phyloP scores from a whole-genome alignment of 2,329 filamentous ascomycete genomes.

The Colletotrichum navitas region DNA sequence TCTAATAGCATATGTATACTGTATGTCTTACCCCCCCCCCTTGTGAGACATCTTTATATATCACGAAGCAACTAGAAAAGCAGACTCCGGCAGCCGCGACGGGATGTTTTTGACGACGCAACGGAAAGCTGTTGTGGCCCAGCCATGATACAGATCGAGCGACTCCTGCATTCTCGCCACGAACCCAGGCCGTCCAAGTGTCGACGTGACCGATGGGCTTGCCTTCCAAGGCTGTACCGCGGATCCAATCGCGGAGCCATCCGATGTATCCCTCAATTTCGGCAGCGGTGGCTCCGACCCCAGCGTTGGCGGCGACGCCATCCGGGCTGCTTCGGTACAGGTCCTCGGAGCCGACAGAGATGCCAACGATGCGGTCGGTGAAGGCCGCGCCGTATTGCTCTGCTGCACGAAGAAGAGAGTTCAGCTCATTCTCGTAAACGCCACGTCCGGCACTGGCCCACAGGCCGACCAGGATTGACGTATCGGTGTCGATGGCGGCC shows the following conservation, averaged over 20 bases:
- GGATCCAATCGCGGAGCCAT: conserved; percentile 65
- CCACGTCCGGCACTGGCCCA: conserved; percentile 58
- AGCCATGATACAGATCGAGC: conserved; percentile 65
- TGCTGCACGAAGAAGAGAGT: conserved; percentile 63
- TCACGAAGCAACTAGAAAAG: too few relatives aligned
- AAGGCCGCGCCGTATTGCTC: conserved; percentile 56
- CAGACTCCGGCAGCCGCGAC: too few relatives aligned
- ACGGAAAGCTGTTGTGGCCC: conserved; percentile 66
- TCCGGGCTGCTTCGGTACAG: conserved; percentile 59
- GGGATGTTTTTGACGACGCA: too few relatives aligned
- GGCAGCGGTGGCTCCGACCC: conserved; percentile 53
- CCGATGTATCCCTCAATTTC: conserved; percentile 69
- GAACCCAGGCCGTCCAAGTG: conserved; percentile 66
- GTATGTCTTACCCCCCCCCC: too few relatives aligned
- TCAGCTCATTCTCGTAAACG: conserved; percentile 60
- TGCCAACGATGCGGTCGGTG: conserved; percentile 62
- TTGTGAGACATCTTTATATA: too few relatives aligned
- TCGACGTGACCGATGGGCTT: conserved; percentile 67
- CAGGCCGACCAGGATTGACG: conserved; percentile 65
- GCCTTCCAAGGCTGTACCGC: conserved; percentile 50
- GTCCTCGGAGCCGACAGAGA: conserved; percentile 69
- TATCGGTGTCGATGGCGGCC: conserved; percentile 64
- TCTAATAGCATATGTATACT: too few relatives aligned
- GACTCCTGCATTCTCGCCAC: conserved; percentile 58
- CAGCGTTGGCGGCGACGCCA: conserved; percentile 34